Evolutionary conservation across 805 yeast species (phyloP).

Genomic region (Saccharomycopsis sp.): DNA sequence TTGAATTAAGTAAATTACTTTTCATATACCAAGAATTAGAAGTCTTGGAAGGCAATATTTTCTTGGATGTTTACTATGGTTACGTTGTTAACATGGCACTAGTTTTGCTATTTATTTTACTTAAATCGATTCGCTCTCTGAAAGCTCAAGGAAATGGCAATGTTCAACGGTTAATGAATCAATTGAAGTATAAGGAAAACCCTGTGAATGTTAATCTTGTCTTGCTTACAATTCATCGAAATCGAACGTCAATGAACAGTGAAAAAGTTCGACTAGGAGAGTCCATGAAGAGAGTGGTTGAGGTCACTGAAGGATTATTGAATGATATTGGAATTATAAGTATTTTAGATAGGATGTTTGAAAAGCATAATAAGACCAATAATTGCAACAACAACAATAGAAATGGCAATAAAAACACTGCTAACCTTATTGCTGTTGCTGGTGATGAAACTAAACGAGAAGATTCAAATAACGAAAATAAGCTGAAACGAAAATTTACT

Average conservation of each 20-base stretch:
- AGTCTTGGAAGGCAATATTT: slow-evolving; percentile 38
- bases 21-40: slow-evolving; percentile 31
- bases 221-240: slow-evolving; percentile 23
- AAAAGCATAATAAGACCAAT: background rate
- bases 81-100: slow-evolving; percentile 38
- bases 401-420: background rate
- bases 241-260: slow-evolving; percentile 24
- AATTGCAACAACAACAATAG: background rate
- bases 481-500: background rate
- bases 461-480: background rate
- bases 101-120: slow-evolving; percentile 34
- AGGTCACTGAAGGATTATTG: slow-evolving; percentile 35
- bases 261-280: slow-evolving; percentile 30
- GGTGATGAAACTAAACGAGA: background rate
- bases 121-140: slow-evolving; percentile 16
- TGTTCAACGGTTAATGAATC: background rate
- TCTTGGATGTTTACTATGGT: slow-evolving; percentile 38
- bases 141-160: slow-evolving; percentile 21
- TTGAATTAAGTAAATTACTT: slow-evolving; percentile 33
- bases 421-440: slow-evolving; percentile 3
- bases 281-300: slow-evolving; percentile 37
- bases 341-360: slow-evolving; percentile 23
- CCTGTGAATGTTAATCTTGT: slow-evolving; percentile 23
- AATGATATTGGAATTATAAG: slow-evolving; percentile 36
- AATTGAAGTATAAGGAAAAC: background rate